Conservation (phyloP, 2,329 filamentous ascomycete genomes). For the Colletotrichum sp. region DNA sequence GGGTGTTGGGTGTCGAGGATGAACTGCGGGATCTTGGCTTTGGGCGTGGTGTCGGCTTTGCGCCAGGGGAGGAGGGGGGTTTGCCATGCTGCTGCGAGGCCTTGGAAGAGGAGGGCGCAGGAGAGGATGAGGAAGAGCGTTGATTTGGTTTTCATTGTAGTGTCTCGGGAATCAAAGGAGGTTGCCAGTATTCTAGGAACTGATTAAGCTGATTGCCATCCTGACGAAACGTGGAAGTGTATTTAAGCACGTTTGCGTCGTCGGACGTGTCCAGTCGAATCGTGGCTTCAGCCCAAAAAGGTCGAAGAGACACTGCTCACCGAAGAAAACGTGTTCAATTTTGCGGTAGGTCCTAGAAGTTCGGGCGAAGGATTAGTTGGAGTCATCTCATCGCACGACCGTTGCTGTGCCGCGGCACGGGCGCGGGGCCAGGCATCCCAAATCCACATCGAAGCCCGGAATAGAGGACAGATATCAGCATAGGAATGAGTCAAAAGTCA, state of each 20-base stretch:
- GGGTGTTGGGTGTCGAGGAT: neutral
- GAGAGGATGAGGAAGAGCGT: neutral
- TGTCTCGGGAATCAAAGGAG: neutral
- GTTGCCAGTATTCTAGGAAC: accelerated
- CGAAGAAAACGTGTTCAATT: neutral
- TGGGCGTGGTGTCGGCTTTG: neutral
- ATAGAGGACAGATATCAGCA: neutral
- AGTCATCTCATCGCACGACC: neutral
- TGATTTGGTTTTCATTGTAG: neutral
- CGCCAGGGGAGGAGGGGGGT: neutral
- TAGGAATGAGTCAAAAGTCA: neutral
- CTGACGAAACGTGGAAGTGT: accelerated
- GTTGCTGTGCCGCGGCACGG: neutral
- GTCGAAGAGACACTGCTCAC: accelerated
- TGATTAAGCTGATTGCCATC: neutral
- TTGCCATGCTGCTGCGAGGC: neutral
- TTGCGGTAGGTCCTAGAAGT: no score
- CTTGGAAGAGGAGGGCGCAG: neutral
- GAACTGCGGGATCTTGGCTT: neutral
- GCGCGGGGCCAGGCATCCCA: neutral
- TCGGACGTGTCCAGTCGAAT: neutral
- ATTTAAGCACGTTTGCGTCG: neutral
- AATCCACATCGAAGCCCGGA: neutral
- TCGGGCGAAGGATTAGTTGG: neutral
- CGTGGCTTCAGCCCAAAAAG: neutral